Conservation (phyloP, 306 rosid genomes). For the Datisca glomerata region DNA sequence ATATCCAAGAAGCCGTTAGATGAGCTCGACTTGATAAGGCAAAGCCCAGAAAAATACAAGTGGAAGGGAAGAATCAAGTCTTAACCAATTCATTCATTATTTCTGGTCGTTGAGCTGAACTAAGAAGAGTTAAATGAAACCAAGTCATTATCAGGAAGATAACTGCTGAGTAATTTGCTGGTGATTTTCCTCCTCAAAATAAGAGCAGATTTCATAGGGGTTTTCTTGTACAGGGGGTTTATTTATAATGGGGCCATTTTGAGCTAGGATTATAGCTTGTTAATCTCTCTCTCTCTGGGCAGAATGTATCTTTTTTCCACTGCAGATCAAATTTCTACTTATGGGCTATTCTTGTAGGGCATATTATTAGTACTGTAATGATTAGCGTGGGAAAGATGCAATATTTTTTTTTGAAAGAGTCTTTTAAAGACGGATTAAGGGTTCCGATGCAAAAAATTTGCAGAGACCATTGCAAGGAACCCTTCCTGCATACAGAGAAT, state of each 20-base stretch:
- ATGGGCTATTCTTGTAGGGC: slow-evolving; percentile 55
- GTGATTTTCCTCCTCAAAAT: slow-evolving; percentile 15
- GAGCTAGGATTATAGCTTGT: slow-evolving; percentile 42
- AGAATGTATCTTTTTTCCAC: slow-evolving; percentile 26
- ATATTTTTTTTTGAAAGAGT: too few relatives aligned
- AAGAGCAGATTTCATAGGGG: neutral
- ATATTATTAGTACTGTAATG: too few relatives aligned
- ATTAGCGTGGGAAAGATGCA: too few relatives aligned
- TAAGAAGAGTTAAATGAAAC: neutral
- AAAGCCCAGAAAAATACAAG: slow-evolving; percentile 61
- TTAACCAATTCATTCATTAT: slow-evolving; percentile 69
- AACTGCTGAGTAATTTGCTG: neutral
- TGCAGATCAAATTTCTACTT: slow-evolving; percentile 15
- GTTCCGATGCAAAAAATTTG: too few relatives aligned
- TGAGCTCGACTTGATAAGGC: slow-evolving; percentile 91
- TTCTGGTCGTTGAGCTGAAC: slow-evolving; percentile 65
- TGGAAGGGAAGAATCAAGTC: slow-evolving; percentile 66
- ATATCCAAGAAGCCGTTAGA: slow-evolving; percentile 89
- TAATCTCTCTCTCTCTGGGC: slow-evolving; percentile 12
- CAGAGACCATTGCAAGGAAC: too few relatives aligned
- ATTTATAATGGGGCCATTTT: slow-evolving; percentile 28
- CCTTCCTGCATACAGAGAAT: too few relatives aligned
- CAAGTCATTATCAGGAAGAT: slow-evolving; percentile 4
- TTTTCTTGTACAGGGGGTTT: slow-evolving; percentile 35
- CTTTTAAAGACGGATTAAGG: too few relatives aligned